Percentiles rank a stretch among this genome's conserved stretches.
Conservation (phyloP, 768 basidiomycete genomes). For the Porpolomopsis calyptriformis region DNA sequence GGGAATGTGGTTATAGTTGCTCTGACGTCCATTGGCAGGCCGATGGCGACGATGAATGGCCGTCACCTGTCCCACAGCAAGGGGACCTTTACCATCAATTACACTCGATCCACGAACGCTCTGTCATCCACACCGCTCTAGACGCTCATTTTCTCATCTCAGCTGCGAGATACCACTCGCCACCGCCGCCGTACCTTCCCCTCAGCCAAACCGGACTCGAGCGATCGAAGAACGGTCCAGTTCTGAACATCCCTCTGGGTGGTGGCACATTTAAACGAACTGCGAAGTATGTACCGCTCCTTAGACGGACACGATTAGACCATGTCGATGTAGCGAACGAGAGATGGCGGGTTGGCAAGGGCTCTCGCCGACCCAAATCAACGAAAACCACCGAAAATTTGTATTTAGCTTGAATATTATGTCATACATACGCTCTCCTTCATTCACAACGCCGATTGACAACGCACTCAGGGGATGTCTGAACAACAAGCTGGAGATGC, state of each 20-base stretch:
- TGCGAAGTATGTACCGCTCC: conserved; percentile 54
- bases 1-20: conserved; percentile 73
- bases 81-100: conserved; percentile 40
- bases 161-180: conserved; percentile 39
- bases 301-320: conserved; percentile 59
- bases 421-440: neutral
- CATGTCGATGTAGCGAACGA: conserved; percentile 65
- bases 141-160: conserved; percentile 56
- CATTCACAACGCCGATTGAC: too few relatives aligned
- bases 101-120: conserved; percentile 44
- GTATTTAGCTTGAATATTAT: neutral
- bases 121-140: conserved; percentile 53
- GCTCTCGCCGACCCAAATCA: conserved; percentile 25
- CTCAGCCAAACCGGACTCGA: conserved; percentile 13
- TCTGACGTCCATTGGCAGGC: conserved; percentile 66
- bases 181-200: conserved; percentile 29
- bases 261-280: conserved; percentile 56
- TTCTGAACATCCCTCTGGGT: conserved; percentile 59
- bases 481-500: conserved; percentile 25
- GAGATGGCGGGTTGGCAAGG: conserved; percentile 66
- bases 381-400: conserved; percentile 2
- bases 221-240: neutral
- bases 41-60: conserved; percentile 22
- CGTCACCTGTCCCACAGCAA: conserved; percentile 10
- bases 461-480: neutral